Conservation (phyloP, 805 yeast species). For the Suhomyces sp. region DNA sequence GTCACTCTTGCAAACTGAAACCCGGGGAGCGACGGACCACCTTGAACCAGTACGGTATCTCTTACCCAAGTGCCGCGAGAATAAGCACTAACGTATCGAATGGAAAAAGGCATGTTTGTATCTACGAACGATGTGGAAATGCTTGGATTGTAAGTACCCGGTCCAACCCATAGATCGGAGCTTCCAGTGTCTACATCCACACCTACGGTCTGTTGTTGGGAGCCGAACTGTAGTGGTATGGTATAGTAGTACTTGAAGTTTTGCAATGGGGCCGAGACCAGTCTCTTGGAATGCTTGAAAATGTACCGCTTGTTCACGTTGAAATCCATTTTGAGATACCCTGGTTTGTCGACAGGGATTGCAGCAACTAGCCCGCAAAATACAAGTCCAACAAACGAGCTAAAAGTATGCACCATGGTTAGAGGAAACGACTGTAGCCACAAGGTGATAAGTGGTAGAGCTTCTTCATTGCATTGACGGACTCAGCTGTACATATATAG, state of each 20-base stretch:
- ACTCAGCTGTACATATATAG: background rate
- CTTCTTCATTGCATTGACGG: background rate
- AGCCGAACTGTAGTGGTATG: constrained; percentile 9
- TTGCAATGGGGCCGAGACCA: constrained; percentile 1
- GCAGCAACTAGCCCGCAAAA: background rate
- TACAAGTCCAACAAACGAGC: background rate
- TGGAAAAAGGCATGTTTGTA: constrained; percentile 1
- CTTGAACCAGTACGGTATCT: constrained; percentile 5
- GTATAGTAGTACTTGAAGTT: constrained; percentile 7
- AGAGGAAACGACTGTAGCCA: background rate
- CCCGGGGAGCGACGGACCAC: constrained; percentile 8
- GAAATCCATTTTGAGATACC: constrained; percentile 3
- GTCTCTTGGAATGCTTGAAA: constrained; percentile 1
- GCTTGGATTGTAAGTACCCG: constrained; percentile 5
- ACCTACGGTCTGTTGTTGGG: constrained; percentile 6
- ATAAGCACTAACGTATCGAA: constrained; percentile 4
- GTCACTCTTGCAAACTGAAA: constrained; percentile 10
- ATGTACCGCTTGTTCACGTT: background rate
- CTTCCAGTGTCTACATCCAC: constrained; percentile 14
- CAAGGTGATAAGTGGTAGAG: background rate
- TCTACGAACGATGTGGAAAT: constrained; percentile 8
- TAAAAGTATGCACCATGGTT: background rate
- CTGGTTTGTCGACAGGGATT: background rate
- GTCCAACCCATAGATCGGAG: constrained; percentile 11
- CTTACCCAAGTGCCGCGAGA: constrained; percentile 8